Evolutionary conservation across 2,329 filamentous ascomycete genomes (phyloP), one percentile per base, ranked within the genome.

Genomic region (Orbilia quercus): DNA sequence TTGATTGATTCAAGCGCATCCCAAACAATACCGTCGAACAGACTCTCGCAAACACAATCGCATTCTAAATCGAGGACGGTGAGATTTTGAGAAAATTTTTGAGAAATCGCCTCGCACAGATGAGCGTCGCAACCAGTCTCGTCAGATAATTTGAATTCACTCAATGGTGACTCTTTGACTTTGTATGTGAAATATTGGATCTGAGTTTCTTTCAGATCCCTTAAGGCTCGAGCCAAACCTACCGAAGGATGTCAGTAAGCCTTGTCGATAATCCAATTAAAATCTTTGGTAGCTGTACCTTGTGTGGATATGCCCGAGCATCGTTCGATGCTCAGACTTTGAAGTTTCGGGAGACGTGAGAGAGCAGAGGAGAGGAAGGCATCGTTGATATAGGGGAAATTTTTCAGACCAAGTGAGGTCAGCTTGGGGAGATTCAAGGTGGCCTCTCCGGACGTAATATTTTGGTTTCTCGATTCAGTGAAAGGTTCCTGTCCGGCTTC

Each of bases 41-140:
- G 59, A 18, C 58, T 65, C 4, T 65, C 67, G n/a, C 67, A 72
- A 11, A 72, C 45, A 18, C 25, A 51, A 36, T 59, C 22, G 1
- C 36, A 48, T 1, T 25, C 23, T 14, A 72, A 22, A 11, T 40
- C 14, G 18, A 72, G 60, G 9, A 59, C 25, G n/a, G 45, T 14
- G 5, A 72, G 53, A 20, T 23, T 38, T 7, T 47, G 40, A 12
- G 58, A 54, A 9, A 72, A 45, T n/a, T 65, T 72, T 23, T n/a
- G 2, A 1, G 67, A 23, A 4, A 72, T 44, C 1, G 44, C 38
- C 9, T 64, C 59, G 20, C 67, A 72, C 9, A 72, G 14, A 47
- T 72, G 67, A 31, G 44, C 1, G 3, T 18, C 38, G 12, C 12
- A 34, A 2, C 7, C 42, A 14, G 50, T 44, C 7, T 11, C 16